These are phyloP conservation scores for Vaccinium vitisidaea DNA, from an alignment of 148 eudicot genomes.

Conservation along the genomic window DNA sequence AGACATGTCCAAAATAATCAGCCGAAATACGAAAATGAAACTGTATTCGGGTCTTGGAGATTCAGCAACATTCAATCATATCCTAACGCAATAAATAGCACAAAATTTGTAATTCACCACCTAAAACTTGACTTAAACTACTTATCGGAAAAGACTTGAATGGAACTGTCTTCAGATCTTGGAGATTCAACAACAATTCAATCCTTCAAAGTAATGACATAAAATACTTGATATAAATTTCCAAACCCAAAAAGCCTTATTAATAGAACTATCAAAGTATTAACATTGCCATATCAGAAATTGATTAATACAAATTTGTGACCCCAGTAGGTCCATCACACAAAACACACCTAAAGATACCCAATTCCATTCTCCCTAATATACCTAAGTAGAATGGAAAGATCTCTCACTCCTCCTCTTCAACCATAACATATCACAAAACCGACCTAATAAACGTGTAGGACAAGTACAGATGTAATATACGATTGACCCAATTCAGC, in stretches of 20 bases:
- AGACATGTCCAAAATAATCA: neutral
- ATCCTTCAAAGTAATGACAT: neutral
- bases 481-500: slow-evolving; percentile 6
- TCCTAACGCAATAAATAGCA: no score
- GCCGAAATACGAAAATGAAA: neutral
- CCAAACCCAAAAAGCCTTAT: neutral
- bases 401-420: neutral
- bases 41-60: no score
- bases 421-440: neutral
- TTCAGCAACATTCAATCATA: no score
- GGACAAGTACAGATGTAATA: neutral
- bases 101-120: no score
- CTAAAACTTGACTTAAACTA: neutral
- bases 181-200: neutral
- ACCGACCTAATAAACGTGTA: neutral
- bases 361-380: neutral
- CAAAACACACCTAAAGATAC: neutral
- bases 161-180: neutral
- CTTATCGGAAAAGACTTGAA: neutral
- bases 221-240: neutral
- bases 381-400: neutral
- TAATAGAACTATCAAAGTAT: neutral
- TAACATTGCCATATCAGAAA: neutral
- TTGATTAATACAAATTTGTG: neutral
- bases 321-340: slow-evolving; percentile 5